Evolutionary conservation across 164 flowering plant species (phyloP), one percentile per base, ranked within the genome.

Genomic region (Buxus sempervirens): DNA sequence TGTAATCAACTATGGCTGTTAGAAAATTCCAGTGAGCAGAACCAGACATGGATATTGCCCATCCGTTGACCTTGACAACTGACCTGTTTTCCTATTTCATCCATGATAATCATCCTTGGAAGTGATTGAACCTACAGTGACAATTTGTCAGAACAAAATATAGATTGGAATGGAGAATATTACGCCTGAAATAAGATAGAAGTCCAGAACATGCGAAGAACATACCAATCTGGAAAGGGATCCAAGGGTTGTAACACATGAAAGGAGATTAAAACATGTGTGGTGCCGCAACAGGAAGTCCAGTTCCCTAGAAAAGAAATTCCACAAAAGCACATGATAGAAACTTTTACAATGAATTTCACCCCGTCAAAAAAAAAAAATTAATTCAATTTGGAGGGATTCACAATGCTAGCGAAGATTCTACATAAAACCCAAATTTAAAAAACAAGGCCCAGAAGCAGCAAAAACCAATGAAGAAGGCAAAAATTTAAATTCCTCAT

Each of bases 1-100:
- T 10, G 12, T 6, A 10, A 45, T 45, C 51, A 6, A 45, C 5
- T 10, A 45, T 10, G 51, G 51, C 13, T 10, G 51, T 15, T 45
- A 10, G 5, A 45, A 1, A 45, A 45, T 45, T 1, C 18, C 51
- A 10, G 51, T 15, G 10, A 10, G 51, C 51, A 45, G 51, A 45
- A 45, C 5, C 51, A 60, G 15, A 58, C 18, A 13, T 14, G 22
- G 9, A 61, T 13, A 48, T n/a, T 14, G 16, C 41, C 26, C 63
- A 28, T 58, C 10, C 54, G 23, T 23, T 22, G 53, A 66, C 2
- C 41, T 25, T 26, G n/a, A 60, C 55, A 61, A 70, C 81, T 70
- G 6, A 95, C 99, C 94, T 92, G 97, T 76, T 89, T 90, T 65
- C 99, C 97, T 32, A 95, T 95, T 74, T 95, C 96, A 80, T 95